A percentile compares a stretch with the other conserved stretches of the same genome.
Evolutionary conservation across 805 yeast species (phyloP).

Genomic region (Lachancea dasiensis): DNA sequence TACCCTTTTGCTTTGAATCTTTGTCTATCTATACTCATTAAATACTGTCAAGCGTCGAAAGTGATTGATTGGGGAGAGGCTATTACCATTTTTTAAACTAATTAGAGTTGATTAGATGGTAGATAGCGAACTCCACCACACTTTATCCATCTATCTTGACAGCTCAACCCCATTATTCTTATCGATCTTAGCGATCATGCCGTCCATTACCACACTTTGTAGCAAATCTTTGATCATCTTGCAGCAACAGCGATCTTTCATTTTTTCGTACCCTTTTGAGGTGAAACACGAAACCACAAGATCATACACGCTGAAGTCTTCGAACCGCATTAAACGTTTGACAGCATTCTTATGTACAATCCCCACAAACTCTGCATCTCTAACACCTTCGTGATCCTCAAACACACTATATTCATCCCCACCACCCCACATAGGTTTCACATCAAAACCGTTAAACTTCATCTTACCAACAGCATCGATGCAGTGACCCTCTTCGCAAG

Average conservation of each 20-base stretch:
- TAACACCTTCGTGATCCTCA: background rate
- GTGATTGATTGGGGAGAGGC: background rate
- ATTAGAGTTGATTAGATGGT: no score
- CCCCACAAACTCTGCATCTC: background rate
- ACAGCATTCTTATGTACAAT: background rate
- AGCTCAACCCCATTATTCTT: background rate
- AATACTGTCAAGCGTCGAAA: background rate
- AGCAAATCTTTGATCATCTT: background rate
- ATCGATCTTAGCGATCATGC: background rate
- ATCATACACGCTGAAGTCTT: background rate
- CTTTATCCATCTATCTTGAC: background rate
- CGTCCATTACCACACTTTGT: background rate
- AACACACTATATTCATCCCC: background rate
- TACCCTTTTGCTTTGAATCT: background rate
- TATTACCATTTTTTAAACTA: no score
- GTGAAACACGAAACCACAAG: background rate
- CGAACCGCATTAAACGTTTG: background rate
- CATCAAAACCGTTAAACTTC: slow-evolving; percentile 13
- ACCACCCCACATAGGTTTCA: background rate
- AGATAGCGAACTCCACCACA: background rate
- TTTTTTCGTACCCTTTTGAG: background rate
- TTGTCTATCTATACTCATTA: background rate
- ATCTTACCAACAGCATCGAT: background rate
- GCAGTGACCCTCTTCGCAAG: slow-evolving; percentile 1
- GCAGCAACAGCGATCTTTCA: background rate